Evolutionary conservation across 2,329 filamentous ascomycete species (phyloP), one percentile per base, ranked within the genome.

Genomic region (Fusarium chuoi): DNA sequence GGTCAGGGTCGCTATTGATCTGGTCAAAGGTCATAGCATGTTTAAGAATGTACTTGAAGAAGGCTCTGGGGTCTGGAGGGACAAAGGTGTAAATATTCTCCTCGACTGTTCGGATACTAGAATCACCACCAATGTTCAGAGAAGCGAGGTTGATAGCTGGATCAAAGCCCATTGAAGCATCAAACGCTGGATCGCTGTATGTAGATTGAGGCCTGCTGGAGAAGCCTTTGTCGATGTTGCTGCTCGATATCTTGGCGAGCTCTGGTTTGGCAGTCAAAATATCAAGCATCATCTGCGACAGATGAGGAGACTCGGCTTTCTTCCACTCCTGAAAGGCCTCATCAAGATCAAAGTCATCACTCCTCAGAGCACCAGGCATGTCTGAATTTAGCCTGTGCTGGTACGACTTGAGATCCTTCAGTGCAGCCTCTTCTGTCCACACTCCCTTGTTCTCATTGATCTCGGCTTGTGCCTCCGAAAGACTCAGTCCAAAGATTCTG

Each of bases 251-350:
- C 80, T 95, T 97, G 56, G 94, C 92, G 59, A 98, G 86, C 74
- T 96, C 93, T 8, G 95, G 96, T 76, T 94, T 94, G 11, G 93
- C 93, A 69, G 93, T 94, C 45, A 98, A 86, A 72, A 99, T 94
- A 42, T 95, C 93, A 77, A 97, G 87, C 87, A 99, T 96, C 90
- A 98, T 95, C 76, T 96, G 93, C 11, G 95, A 96, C 46, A 99
- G 85, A 76, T 97, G 94, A 18, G 93, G 92, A 7, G 89, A 89
- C 81, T 99, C 96, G n/a, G 91, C 89, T 80, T 94, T 96, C 82
- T 95, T 97, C 96, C 96, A 99, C 48, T 90, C 87, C 73, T 95
- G 91, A 80, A 95, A 99, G 7, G 93, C 92, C 68, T 97, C 95
- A 64, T 98, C 94, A 24, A 93, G 84, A 69, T 98, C 94, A 82